Evolutionary conservation across 2,329 filamentous ascomycete genomes (phyloP), one percentile per base, ranked within the genome.

Genomic region (Mycosphaerella sp.): DNA sequence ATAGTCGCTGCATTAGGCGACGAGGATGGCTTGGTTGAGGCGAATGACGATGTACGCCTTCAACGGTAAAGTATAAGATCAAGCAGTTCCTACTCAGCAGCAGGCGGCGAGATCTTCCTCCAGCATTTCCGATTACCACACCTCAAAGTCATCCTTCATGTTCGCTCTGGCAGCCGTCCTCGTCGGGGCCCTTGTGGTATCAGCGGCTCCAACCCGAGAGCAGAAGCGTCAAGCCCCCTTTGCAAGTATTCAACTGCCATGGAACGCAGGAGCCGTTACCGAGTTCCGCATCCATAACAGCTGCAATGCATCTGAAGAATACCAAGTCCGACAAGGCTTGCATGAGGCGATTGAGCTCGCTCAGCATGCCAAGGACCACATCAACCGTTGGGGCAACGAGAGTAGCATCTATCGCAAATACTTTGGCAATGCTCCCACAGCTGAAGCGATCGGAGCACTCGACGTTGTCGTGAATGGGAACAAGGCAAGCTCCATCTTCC

Each of bases 341-440:
- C 69, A 76, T 14, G 84, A 87, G 64, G 74, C 80, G 4, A 66
- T 82, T 35, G 64, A 68, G 45, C 71, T 86, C 3, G 80, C 79
- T 6, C 66, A 73, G 45, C 81, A 85, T 60, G 84, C 84, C 6
- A 78, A 76, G 53, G 75, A 82, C 36, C 83, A 86, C 62, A 75
- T 84, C 44, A 73, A 80, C 12, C 73, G 74, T 41, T 78, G 72
- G 59, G 80, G 82, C 28, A 74, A 76, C 66, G 70, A 73, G 21
- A 84, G 80, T 8, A 71, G 75, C 16, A 75, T 84, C 52, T 82
- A 80, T 63, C 71, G 71, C 46, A 85, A 82, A 69, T 87, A 86
- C 70, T 87, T 87, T 62, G 81, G 84, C 41, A 74, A 79, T 46
- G 72, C 72, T 1, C 72, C 80, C 3, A 79, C 81, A 2, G 75